Evolutionary conservation across 176 grass and related monocot genomes (phyloP), one percentile per base, ranked within the genome.

Genomic region (Alopecurus myosuroides): DNA sequence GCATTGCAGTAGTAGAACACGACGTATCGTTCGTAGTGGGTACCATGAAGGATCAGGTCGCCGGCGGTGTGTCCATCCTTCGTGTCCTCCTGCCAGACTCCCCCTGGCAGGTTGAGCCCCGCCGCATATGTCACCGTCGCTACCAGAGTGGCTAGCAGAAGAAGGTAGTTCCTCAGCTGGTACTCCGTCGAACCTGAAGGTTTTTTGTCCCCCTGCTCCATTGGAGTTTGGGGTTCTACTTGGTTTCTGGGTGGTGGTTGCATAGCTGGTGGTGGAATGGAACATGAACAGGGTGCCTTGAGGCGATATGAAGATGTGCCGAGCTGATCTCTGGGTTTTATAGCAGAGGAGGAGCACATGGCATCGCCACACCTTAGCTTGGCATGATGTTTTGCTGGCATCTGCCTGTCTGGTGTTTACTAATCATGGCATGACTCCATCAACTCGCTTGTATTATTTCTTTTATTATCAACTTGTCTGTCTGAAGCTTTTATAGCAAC

Each of bases 1-100:
- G 90, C 90, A 3, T 92, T 92, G 82, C 78, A 89, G 69, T 92
- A 92, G 80, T 74, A 92, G 82, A 92, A 92, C 4, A 23, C 30
- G 23, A 82, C 28, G 69, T 92, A 92, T 7, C 72, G 89, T 10
- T 1, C 4, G 12, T 18, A 66, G 30, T 42, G 13, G 6, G 28
- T 63, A 63, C 9, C 28, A 63, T 19, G 68, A 2, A 89, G 86
- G 41, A 92, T 82, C 8, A 74, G 82, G 56, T 85, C 80, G 12
- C 90, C 86, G 0, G 86, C 82, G 0, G 18, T 3, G 69, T 82
- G 58, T 15, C 7, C 29, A 3, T 48, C 42, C 1, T 6, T 0
- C 1, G 39, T 42, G 11, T 79, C 25, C n/a, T n/a, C n/a, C 39
- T 71, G 51, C 85, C 89, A 91, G 51, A 83, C 22, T 14, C 86